A percentile compares a stretch with the other conserved stretches of the same genome.
Conservation (phyloP, 2,329 filamentous ascomycete genomes). For the Alternaria sp. region DNA sequence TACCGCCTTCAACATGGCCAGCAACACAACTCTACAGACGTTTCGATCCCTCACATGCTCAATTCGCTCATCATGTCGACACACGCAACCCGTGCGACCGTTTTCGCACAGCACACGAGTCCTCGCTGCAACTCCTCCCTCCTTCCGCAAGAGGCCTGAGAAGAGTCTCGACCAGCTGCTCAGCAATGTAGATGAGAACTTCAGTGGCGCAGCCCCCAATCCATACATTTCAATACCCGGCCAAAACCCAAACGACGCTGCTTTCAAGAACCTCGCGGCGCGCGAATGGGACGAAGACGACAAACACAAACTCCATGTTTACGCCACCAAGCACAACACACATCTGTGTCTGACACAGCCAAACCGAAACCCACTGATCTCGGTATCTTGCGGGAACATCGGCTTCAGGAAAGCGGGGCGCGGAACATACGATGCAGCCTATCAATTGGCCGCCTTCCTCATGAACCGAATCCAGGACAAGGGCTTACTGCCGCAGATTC, state of each 20-base stretch:
- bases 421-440: conserved; percentile 86
- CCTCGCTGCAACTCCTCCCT: conserved; percentile 14
- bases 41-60: conserved; percentile 43
- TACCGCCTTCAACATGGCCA: conserved; percentile 30
- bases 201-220: conserved; percentile 17
- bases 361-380: conserved; percentile 78
- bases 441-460: conserved; percentile 84
- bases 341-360: conserved; percentile 90
- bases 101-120: conserved; percentile 42
- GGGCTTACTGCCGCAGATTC: conserved; percentile 77
- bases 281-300: conserved; percentile 52
- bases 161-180: conserved; percentile 20
- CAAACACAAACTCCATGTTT: conserved; percentile 87
- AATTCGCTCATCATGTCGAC: conserved; percentile 49
- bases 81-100: conserved; percentile 34
- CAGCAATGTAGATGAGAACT: conserved; percentile 22
- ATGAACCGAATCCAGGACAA: conserved; percentile 84
- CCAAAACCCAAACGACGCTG: neutral
- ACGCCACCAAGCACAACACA: conserved; percentile 89
- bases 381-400: conserved; percentile 82
- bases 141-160: conserved; percentile 14
- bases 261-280: conserved; percentile 23
- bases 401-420: conserved; percentile 87
- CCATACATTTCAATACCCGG: conserved; percentile 27
- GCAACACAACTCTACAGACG: conserved; percentile 32